Evolutionary conservation across 2,329 filamentous ascomycete species (phyloP).

Genomic region (Macrophomina tecta): DNA sequence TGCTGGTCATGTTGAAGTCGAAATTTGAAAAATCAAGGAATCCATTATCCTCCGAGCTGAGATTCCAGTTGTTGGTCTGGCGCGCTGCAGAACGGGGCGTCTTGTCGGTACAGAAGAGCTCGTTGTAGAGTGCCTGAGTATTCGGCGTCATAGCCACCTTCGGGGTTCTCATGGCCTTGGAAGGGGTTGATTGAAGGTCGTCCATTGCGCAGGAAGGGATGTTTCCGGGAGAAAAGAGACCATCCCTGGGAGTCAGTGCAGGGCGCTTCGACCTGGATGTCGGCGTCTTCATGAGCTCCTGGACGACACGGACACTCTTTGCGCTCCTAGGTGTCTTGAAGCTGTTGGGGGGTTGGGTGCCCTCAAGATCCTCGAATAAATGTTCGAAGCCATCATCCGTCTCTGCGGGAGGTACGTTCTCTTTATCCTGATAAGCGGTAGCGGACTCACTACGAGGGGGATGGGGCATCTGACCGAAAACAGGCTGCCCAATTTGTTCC

Average conservation of each 20-base stretch:
- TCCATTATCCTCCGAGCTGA: constrained; percentile 14
- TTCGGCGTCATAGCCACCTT: constrained; percentile 59
- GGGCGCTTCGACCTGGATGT: constrained; percentile 46
- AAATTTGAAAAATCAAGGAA: constrained; percentile 36
- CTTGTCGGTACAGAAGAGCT: constrained; percentile 60
- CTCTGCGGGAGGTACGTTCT: constrained; percentile 56
- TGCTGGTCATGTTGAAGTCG: constrained; percentile 40
- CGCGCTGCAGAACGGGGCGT: constrained; percentile 9
- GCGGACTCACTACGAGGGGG: constrained; percentile 8
- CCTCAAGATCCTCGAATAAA: constrained; percentile 69
- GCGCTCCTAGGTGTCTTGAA: constrained; percentile 64
- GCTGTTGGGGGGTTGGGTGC: constrained; percentile 58
- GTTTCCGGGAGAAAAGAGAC: constrained; percentile 29
- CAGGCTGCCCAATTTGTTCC: constrained; percentile 34
- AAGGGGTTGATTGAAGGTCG: constrained; percentile 47
- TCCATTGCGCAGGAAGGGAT: constrained; percentile 33
- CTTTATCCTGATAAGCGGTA: constrained; percentile 55
- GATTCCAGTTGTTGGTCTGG: not conserved
- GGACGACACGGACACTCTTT: constrained; percentile 60
- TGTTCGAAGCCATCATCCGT: constrained; percentile 62
- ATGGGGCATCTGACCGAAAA: constrained; percentile 37
- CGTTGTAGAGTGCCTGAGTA: constrained; percentile 67
- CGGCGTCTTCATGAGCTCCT: constrained; percentile 54
- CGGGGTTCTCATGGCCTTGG: constrained; percentile 37
- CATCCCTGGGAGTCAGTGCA: constrained; percentile 42